Base-by-base conservation (phyloP, 371 early-diverging fungal genomes). In the Globomyces sp. region DNA sequence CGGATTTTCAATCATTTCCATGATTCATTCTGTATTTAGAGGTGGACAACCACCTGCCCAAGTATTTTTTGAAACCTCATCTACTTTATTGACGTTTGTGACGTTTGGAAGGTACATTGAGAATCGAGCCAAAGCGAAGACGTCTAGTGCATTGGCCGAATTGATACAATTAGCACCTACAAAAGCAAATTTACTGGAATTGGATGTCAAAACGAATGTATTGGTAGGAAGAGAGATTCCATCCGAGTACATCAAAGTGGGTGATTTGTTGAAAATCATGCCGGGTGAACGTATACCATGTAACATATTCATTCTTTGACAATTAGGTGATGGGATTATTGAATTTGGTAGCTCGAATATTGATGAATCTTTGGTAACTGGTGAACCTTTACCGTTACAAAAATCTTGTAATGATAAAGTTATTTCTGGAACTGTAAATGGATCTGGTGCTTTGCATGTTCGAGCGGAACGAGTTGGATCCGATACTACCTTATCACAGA, bases 361-460 rank as follows among this genome's bases (percentile, higher is more conserved):
- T 4, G 98, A 99, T 78, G 99, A 99, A 79, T 91, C 95, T 59
- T 92, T 99, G 80, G 88, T 99, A 0, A 99, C 99, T 0, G 99
- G 99, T 46, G 99, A 99, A 77, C 87, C 91, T 10, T 77, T 93
- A 34, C 93, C 97, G 0, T 90, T 99, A 42, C 64, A 55, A 68
- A 99, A 99, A 74, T 72, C 70, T 5, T 72, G 55, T 1, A 92
- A 89, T 3, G 81, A 83, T 57, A 46, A 58, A 1, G 88, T 97
- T 34, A 92, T 98, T 68, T 94, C 92, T 36, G 98, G 98, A 13
- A 95, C 96, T 0, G 91, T 98, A 47, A 97, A 96, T 74, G 89
- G 92, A 1, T 75, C 90, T 10, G 88, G 89, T 1, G 84, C 89
- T 82, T n/a, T 83, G 13, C 69, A 72, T 63, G 60, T 81, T 55